These are phyloP conservation scores for Kwoniella dejecticola DNA, from an alignment of 768 basidiomycete genomes.

Conservation along the genomic window DNA sequence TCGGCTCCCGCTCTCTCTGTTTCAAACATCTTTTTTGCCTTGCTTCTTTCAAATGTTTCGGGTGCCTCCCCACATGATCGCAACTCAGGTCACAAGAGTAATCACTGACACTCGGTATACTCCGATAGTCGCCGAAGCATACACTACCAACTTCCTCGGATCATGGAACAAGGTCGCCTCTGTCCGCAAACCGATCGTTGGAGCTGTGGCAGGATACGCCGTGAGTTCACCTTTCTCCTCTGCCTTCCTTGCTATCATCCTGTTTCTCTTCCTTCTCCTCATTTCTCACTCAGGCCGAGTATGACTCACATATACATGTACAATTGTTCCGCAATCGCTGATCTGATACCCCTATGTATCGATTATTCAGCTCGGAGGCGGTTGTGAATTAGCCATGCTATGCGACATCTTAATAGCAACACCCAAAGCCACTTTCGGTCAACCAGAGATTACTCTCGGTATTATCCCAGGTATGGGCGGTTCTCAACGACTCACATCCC, in stretches of 20 bases:
- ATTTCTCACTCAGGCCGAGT: too few relatives aligned
- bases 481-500: slow-evolving; percentile 80
- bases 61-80: too few relatives aligned
- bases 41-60: too few relatives aligned
- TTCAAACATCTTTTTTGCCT: too few relatives aligned
- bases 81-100: too few relatives aligned
- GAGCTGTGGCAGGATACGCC: slow-evolving; percentile 92
- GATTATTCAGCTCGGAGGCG: slow-evolving; percentile 88
- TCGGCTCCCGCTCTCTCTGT: too few relatives aligned
- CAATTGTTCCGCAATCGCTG: too few relatives aligned
- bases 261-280: too few relatives aligned
- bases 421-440: slow-evolving; percentile 86
- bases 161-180: slow-evolving; percentile 73
- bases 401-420: slow-evolving; percentile 91
- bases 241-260: too few relatives aligned
- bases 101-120: too few relatives aligned
- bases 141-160: slow-evolving; percentile 77
- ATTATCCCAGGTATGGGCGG: slow-evolving; percentile 94
- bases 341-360: too few relatives aligned
- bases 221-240: slow-evolving; percentile 57
- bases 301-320: too few relatives aligned
- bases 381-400: slow-evolving; percentile 88
- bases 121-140: slow-evolving; percentile 90
- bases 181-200: slow-evolving; percentile 89
- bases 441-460: slow-evolving; percentile 94